Evolutionary conservation across 1,284 basidiomycete species (phyloP).

Genomic region (Sporisorium iseilematis-ciliati): DNA sequence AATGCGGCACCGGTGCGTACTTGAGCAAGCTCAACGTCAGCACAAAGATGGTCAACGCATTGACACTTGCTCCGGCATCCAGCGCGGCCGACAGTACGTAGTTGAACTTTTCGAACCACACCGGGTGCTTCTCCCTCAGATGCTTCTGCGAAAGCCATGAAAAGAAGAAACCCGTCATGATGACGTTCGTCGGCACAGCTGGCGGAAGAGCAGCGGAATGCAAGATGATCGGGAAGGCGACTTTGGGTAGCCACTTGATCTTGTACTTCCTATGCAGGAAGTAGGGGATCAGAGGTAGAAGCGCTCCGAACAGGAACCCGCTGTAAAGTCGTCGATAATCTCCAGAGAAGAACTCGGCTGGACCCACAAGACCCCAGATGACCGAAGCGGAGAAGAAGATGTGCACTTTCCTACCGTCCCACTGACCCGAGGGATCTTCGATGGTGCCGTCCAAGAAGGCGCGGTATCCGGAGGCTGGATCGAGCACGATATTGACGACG

Average conservation of each 20-base stretch:
- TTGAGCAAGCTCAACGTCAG: constrained; percentile 64
- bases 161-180: constrained; percentile 71
- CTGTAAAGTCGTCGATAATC: constrained; percentile 70
- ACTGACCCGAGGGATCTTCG: constrained; percentile 72
- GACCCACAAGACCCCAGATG: constrained; percentile 72
- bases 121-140: constrained; percentile 66
- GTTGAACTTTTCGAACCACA: constrained; percentile 66
- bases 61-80: constrained; percentile 71
- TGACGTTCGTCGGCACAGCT: constrained; percentile 72
- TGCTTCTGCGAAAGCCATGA: constrained; percentile 71
- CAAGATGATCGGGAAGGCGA: constrained; percentile 73
- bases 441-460: constrained; percentile 70
- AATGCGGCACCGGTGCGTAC: constrained; percentile 51
- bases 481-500: constrained; percentile 71
- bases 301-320: constrained; percentile 72
- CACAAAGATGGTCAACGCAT: constrained; percentile 72
- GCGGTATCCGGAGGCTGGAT: constrained; percentile 61
- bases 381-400: constrained; percentile 71
- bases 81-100: constrained; percentile 71
- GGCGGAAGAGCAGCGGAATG: constrained; percentile 70
- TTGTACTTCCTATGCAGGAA: constrained; percentile 71
- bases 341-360: constrained; percentile 72
- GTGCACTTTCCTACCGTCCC: constrained; percentile 68
- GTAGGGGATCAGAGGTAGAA: constrained; percentile 71
- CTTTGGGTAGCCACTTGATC: constrained; percentile 57